These are phyloP conservation scores for Xylariales sp. DNA, from an alignment of 2,329 filamentous ascomycete species.

Conservation along the genomic window DNA sequence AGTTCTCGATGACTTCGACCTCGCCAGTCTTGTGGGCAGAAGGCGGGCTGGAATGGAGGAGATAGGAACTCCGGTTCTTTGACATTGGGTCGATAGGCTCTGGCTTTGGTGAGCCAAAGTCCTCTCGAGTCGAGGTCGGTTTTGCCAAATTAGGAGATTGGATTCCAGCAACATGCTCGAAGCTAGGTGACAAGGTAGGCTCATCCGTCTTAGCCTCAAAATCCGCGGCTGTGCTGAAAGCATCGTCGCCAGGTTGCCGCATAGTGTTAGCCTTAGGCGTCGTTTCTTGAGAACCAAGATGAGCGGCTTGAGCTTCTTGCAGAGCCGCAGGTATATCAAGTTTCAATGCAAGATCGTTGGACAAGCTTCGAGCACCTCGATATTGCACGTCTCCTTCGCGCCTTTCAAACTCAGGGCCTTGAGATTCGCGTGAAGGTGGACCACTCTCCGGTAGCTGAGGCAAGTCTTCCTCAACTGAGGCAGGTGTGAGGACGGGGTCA, in stretches of 20 bases:
- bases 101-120: slow-evolving; percentile 20
- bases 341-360: slow-evolving; percentile 8
- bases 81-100: slow-evolving; percentile 35
- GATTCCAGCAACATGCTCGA: too few species aligned
- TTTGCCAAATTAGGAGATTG: too few species aligned
- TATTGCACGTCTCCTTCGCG: slow-evolving; percentile 24
- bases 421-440: slow-evolving; percentile 21
- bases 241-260: slow-evolving; percentile 7
- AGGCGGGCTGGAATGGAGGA: slow-evolving; percentile 35
- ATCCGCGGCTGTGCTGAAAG: slow-evolving; percentile 5
- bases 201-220: slow-evolving; percentile 8
- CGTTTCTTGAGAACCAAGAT: slow-evolving; percentile 7
- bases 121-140: too few species aligned
- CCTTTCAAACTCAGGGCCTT: slow-evolving; percentile 26
- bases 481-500: slow-evolving; percentile 18
- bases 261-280: slow-evolving; percentile 9
- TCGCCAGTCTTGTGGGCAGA: slow-evolving; percentile 24
- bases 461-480: slow-evolving; percentile 15
- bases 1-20: slow-evolving; percentile 15
- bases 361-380: neutral
- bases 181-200: slow-evolving; percentile 13
- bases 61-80: slow-evolving; percentile 38
- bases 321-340: slow-evolving; percentile 14
- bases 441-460: slow-evolving; percentile 11
- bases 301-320: slow-evolving; percentile 1